These are phyloP conservation scores for Cyberlindnera mycetangii DNA, from an alignment of 805 yeast genomes.

Conservation along the genomic window DNA sequence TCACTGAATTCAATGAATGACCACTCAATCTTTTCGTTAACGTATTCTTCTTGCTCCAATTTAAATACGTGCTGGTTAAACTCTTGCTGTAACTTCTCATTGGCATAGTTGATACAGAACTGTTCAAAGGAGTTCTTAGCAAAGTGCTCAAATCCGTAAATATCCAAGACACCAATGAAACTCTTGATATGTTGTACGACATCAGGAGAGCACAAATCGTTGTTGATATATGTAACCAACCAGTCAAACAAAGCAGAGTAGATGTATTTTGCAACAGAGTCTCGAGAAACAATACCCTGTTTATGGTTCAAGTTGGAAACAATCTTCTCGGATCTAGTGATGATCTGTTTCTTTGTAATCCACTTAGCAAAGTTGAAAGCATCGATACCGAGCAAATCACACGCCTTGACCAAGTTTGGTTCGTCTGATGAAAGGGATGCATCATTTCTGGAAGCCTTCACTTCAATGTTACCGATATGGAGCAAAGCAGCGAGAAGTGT, in stretches of 20 bases:
- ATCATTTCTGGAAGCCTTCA: conserved; percentile 79
- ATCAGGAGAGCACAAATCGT: conserved; percentile 75
- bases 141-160: conserved; percentile 96
- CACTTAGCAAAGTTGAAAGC: conserved; percentile 76
- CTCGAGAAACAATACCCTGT: conserved; percentile 89
- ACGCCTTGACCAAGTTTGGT: conserved; percentile 76
- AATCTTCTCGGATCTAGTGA: conserved; percentile 90
- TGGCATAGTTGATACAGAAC: conserved; percentile 95
- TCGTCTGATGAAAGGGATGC: conserved; percentile 84
- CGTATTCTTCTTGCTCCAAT: conserved; percentile 93
- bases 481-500: conserved; percentile 81
- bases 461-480: conserved; percentile 89
- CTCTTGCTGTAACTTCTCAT: conserved; percentile 95
- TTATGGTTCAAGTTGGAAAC: conserved; percentile 75
- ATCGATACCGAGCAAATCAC: conserved; percentile 80
- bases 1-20: conserved; percentile 93
- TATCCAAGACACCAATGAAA: conserved; percentile 95
- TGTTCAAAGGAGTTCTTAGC: conserved; percentile 94
- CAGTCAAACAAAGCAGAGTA: conserved; percentile 93
- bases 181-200: conserved; percentile 56
- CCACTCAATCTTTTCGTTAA: conserved; percentile 93
- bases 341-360: conserved; percentile 89
- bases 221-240: conserved; percentile 83
- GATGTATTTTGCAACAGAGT: conserved; percentile 93
- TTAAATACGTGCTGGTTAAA: conserved; percentile 97